These are phyloP conservation scores for Chenopodium album DNA, from an alignment of 148 eudicot species.

Conservation along the genomic window DNA sequence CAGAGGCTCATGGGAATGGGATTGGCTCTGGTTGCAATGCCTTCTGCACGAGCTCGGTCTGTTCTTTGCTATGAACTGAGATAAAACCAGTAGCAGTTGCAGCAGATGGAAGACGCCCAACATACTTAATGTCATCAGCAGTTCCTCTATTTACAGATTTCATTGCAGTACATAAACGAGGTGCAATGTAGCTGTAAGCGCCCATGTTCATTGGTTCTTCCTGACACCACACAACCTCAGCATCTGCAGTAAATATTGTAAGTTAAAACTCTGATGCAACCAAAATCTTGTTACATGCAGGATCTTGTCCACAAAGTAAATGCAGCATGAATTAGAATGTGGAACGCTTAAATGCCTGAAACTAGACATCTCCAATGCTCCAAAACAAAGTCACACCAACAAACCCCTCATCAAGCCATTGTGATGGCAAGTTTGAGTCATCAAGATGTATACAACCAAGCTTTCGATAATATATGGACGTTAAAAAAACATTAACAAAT, in stretches of 20 bases:
- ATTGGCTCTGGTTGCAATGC: constrained; percentile 64
- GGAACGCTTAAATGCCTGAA: too few relatives aligned
- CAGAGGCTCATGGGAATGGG: constrained; percentile 13
- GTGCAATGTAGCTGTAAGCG: constrained; percentile 59
- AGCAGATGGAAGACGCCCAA: constrained; percentile 82
- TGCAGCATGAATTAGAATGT: not conserved
- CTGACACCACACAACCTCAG: constrained; percentile 93
- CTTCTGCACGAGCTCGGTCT: constrained; percentile 60
- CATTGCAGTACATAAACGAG: constrained; percentile 72
- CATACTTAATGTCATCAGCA: constrained; percentile 63
- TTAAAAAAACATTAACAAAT: too few relatives aligned
- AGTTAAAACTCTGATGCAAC: not conserved
- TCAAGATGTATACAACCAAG: not conserved
- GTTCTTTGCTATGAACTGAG: constrained; percentile 58
- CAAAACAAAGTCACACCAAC: too few relatives aligned
- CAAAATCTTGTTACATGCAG: not conserved
- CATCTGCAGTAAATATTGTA: constrained; percentile 47
- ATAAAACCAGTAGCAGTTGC: constrained; percentile 86
- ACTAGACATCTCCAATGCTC: not conserved
- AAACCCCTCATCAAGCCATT: not conserved
- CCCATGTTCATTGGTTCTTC: constrained; percentile 99
- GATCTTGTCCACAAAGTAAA: not conserved
- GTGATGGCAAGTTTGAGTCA: not conserved
- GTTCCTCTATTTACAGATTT: constrained; percentile 55
- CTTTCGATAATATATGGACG: not conserved